These are phyloP conservation scores for Pythium phragmitis DNA, from an alignment of 352 stramenopile species.

Conservation along the genomic window DNA sequence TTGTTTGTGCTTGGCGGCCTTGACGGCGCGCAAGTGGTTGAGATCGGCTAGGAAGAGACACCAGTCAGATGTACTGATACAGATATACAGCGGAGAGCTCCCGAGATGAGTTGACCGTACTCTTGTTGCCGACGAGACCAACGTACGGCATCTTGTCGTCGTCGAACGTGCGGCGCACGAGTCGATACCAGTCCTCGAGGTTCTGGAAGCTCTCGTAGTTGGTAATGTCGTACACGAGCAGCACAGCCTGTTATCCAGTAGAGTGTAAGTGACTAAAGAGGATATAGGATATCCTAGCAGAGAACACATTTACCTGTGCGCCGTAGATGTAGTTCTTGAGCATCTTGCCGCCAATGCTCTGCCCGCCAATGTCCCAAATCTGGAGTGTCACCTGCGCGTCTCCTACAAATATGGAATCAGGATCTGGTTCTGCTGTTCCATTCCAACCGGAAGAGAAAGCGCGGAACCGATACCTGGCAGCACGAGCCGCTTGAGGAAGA, in stretches of 20 bases:
- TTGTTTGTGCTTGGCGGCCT: conserved; percentile 86
- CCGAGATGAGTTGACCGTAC: conserved; percentile 33
- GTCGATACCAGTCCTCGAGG: conserved; percentile 93
- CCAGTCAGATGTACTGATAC: neutral
- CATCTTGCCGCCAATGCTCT: conserved; percentile 70
- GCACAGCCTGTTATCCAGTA: conserved; percentile 52
- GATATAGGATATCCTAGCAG: neutral
- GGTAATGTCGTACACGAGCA: conserved; percentile 95
- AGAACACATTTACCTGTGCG: conserved; percentile 58
- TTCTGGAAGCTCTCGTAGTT: conserved; percentile 96
- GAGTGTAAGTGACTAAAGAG: neutral
- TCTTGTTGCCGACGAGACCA: conserved; percentile 91
- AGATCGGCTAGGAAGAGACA: conserved; percentile 64
- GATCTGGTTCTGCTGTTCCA: neutral
- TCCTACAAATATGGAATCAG: conserved; percentile 32
- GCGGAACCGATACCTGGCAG: conserved; percentile 58
- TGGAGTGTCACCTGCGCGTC: conserved; percentile 91
- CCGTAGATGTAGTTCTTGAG: conserved; percentile 93
- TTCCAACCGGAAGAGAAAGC: too few relatives aligned
- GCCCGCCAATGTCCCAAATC: conserved; percentile 89
- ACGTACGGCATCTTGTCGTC: conserved; percentile 88
- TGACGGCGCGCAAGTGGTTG: conserved; percentile 89
- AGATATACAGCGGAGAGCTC: neutral
- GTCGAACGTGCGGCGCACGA: conserved; percentile 89
- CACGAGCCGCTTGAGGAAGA: conserved; percentile 93